A percentile compares a stretch with the other conserved stretches of the same genome.
Conservation (phyloP, 139 green algal genomes). For the Chlamydomonas incerta region DNA sequence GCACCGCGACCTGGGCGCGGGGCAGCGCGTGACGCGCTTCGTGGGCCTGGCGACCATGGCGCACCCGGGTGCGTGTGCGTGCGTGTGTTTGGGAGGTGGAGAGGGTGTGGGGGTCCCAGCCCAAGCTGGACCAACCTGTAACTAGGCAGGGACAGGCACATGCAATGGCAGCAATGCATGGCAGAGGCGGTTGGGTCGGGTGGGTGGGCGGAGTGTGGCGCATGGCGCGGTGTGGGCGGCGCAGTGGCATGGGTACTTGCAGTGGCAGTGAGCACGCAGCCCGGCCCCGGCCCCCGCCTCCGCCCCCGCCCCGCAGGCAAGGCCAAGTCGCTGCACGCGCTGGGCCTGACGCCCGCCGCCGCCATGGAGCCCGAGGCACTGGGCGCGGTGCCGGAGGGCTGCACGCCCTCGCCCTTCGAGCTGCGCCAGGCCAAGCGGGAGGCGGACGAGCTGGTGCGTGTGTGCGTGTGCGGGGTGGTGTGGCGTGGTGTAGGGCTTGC, state of each 20-base stretch:
- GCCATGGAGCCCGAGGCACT: slow-evolving; percentile 73
- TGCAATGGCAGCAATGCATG: too few species aligned
- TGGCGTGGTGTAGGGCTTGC: too few species aligned
- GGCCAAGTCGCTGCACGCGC: slow-evolving; percentile 78
- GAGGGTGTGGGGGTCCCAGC: too few species aligned
- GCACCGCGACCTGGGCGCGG: slow-evolving; percentile 82
- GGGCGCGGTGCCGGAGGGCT: slow-evolving; percentile 60
- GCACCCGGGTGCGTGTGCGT: neutral
- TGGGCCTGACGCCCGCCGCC: slow-evolving; percentile 76
- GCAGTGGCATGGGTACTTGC: too few species aligned
- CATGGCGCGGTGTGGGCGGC: too few species aligned
- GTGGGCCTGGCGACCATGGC: slow-evolving; percentile 79
- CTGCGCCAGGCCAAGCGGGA: slow-evolving; percentile 37
- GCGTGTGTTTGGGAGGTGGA: too few species aligned
- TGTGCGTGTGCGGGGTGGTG: too few species aligned
- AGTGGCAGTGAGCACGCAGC: too few species aligned
- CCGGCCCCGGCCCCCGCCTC: neutral
- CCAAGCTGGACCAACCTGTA: too few species aligned
- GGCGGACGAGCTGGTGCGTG: slow-evolving; percentile 23
- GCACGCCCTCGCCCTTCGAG: slow-evolving; percentile 72
- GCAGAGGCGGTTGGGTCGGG: too few species aligned
- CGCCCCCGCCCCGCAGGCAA: slow-evolving; percentile 23
- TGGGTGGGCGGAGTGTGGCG: too few species aligned
- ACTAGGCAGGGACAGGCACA: too few species aligned
- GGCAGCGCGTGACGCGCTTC: slow-evolving; percentile 88